Conservation (phyloP, 768 basidiomycete species). For the Boletus reticulatus region DNA sequence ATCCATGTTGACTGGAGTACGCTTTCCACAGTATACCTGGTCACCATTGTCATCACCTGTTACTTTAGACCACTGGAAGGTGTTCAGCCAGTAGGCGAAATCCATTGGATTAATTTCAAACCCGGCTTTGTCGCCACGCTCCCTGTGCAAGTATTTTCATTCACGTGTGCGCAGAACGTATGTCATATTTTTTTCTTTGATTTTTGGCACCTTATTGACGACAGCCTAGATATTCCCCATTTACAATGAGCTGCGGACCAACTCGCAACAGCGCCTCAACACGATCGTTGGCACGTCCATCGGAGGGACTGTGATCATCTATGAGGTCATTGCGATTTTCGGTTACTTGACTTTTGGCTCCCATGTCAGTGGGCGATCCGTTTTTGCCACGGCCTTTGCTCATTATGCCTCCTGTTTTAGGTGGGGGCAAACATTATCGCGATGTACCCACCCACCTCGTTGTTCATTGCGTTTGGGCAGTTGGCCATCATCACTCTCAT, state of each 20-base stretch:
- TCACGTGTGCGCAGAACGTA: slow-evolving; percentile 93
- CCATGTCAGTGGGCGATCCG: slow-evolving; percentile 46
- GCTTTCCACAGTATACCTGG: slow-evolving; percentile 60
- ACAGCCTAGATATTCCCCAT: slow-evolving; percentile 78
- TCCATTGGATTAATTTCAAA: slow-evolving; percentile 71
- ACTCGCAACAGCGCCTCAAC: slow-evolving; percentile 84
- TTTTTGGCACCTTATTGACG: slow-evolving; percentile 7
- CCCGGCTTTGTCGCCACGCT: slow-evolving; percentile 80
- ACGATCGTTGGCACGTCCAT: slow-evolving; percentile 85
- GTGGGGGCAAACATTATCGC: slow-evolving; percentile 93
- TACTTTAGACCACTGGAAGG: slow-evolving; percentile 74
- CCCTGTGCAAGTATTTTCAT: slow-evolving; percentile 92
- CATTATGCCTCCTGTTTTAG: slow-evolving; percentile 31
- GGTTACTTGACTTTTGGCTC: slow-evolving; percentile 95
- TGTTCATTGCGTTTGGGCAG: slow-evolving; percentile 92
- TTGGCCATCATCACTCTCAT: slow-evolving; percentile 90
- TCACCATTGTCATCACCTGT: slow-evolving; percentile 76
- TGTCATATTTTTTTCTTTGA: slow-evolving; percentile 21
- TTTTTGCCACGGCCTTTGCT: neutral
- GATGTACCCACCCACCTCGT: slow-evolving; percentile 88
- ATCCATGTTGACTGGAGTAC: neutral
- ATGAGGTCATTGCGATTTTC: slow-evolving; percentile 85
- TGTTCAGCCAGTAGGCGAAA: slow-evolving; percentile 60
- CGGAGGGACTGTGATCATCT: slow-evolving; percentile 77
- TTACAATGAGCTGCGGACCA: slow-evolving; percentile 84